Conservation (phyloP, 768 basidiomycete species). For the Tremella mesenterica region DNA sequence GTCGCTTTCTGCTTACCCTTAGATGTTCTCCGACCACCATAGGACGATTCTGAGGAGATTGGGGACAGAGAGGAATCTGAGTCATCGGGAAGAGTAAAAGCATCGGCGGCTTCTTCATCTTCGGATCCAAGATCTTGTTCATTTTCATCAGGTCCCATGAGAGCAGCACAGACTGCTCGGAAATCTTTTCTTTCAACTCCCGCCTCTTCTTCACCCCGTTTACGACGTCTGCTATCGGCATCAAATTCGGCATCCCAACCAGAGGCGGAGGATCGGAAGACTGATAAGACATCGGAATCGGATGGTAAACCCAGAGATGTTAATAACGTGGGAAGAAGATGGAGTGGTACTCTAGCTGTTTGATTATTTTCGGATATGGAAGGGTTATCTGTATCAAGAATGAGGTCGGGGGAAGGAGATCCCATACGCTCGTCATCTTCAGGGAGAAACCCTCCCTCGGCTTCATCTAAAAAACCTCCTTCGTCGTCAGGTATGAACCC, state of each 20-base stretch:
- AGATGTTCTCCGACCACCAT: conserved; percentile 3
- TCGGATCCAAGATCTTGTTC: conserved; percentile 14
- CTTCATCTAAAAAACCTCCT: conserved; percentile 12
- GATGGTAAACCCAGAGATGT: conserved; percentile 29
- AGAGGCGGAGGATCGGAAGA: conserved; percentile 35
- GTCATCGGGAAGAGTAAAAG: neutral
- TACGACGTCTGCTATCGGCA: neutral
- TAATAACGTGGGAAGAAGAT: conserved; percentile 29
- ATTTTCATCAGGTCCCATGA: conserved; percentile 34
- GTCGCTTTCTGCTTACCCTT: conserved; percentile 5
- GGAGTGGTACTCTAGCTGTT: conserved; percentile 20
- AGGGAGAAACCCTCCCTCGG: conserved; percentile 18
- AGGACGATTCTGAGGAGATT: conserved; percentile 8
- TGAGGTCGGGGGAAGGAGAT: too few species aligned
- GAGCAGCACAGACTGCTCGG: conserved; percentile 39
- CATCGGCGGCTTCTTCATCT: conserved; percentile 10
- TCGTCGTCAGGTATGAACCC: conserved; percentile 19
- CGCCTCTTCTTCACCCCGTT: conserved; percentile 9
- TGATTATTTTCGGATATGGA: neutral
- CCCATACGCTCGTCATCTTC: conserved; percentile 20
- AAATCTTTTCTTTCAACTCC: conserved; percentile 39
- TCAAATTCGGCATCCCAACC: conserved; percentile 25
- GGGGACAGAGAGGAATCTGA: conserved; percentile 16
- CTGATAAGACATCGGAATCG: conserved; percentile 39
- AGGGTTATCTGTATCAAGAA: neutral